These are phyloP conservation scores for Dalechampia spathulata DNA, from an alignment of 441 rosid species.

Conservation along the genomic window DNA sequence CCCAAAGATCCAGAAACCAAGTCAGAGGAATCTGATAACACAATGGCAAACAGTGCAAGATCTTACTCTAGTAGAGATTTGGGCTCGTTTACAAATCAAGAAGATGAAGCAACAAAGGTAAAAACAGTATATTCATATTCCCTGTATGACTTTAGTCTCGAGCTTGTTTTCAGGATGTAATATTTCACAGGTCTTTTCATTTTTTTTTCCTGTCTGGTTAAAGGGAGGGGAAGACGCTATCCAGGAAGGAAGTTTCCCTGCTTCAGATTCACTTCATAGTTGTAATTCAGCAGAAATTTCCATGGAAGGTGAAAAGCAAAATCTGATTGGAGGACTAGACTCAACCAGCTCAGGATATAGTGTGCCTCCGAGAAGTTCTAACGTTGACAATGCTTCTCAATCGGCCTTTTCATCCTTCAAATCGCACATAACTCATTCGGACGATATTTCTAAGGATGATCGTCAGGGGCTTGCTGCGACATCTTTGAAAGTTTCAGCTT, in stretches of 20 bases:
- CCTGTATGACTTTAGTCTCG: background rate
- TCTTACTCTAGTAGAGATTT: slow-evolving; percentile 29
- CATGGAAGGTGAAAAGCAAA: slow-evolving; percentile 13
- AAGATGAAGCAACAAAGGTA: slow-evolving; percentile 29
- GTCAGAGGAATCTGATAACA: slow-evolving; percentile 31
- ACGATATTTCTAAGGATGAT: slow-evolving; percentile 20
- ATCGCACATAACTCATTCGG: slow-evolving; percentile 22
- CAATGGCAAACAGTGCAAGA: slow-evolving; percentile 14
- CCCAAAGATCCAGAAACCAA: slow-evolving; percentile 24
- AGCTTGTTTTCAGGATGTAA: background rate
- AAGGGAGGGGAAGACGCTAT: background rate
- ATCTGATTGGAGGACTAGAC: slow-evolving; percentile 16
- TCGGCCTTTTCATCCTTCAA: slow-evolving; percentile 23
- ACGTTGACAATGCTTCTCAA: slow-evolving; percentile 22
- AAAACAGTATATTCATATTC: background rate
- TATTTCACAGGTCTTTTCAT: background rate
- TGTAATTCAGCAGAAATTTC: slow-evolving; percentile 31
- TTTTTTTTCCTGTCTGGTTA: background rate
- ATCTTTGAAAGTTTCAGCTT: slow-evolving; percentile 21
- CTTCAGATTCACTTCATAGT: slow-evolving; percentile 33
- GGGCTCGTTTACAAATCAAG: slow-evolving; percentile 19
- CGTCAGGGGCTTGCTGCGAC: slow-evolving; percentile 19
- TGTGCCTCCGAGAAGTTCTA: slow-evolving; percentile 16
- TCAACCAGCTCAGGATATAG: slow-evolving; percentile 20
- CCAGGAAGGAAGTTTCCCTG: slow-evolving; percentile 30